Evolutionary conservation across 1,284 basidiomycete species (phyloP), one percentile per base, ranked within the genome.

Genomic region (Fistulinella cinereoalba): DNA sequence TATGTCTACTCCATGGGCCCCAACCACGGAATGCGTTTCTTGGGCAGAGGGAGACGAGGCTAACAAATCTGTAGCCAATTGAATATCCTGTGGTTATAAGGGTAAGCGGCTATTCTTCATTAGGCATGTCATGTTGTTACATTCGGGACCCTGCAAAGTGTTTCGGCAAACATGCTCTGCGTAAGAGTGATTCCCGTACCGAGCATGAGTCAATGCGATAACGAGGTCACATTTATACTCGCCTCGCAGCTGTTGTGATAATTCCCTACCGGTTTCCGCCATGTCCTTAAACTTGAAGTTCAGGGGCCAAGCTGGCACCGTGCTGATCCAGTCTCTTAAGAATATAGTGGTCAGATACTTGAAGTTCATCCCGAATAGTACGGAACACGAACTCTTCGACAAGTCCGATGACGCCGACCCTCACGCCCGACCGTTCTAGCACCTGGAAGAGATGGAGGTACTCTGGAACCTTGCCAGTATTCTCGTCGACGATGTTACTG

Each of bases 1-100:
- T 16, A 96, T 68, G 60, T 97, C 93, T 1, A 86, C 83, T 7
- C 93, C 93, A 53, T 97, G 92, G 32, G 71, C 64, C 39, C 71
- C 67, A 36, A 68, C 66, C 34, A 85, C 72, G 1, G 74, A 54
- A 1, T 68, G 60, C 1, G 63, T 61, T 15, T 69, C 52, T 53
- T 83, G 83, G 4, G 72, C 73, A 6, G 73, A 70, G 1, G 85
- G 80, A 4, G 77, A 87, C 50, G 71, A 74, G 24, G 77, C 87
- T 47, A 72, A 71, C 1, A 88, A 56, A 33, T 81, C 77, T 53
- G 84, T 84, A 0, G 82, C 82, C 4, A 86, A 69, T 12, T 55
- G 56, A 41, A 86, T 74, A 50, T 86, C 84, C 80, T 85, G 45
- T 16, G 41, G 32, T 3, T 7, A 41, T 1, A 43, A 34, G 33